phyloP scores from a whole-genome alignment of 1,284 basidiomycete species.

The Prillingera fragicola region DNA sequence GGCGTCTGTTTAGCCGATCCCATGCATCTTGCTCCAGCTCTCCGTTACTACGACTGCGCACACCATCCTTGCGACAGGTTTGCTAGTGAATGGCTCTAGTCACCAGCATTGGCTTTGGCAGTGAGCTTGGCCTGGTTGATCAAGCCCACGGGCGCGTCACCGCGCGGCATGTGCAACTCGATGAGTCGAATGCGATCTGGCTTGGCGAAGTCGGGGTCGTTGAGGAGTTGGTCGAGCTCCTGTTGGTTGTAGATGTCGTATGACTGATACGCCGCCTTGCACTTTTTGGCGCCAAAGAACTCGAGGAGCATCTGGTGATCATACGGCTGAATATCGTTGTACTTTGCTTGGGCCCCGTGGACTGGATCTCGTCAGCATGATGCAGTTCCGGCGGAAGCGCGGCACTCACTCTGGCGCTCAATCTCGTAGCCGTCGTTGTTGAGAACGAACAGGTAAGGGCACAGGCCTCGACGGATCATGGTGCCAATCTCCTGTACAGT shows the following conservation, averaged over 20 bases:
- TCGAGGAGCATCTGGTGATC: constrained; percentile 47
- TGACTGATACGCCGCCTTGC: constrained; percentile 22
- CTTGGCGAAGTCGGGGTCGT: constrained; percentile 38
- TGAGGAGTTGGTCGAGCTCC: constrained; percentile 55
- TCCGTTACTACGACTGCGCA: no score
- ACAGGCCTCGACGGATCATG: constrained; percentile 49
- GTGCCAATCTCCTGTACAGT: constrained; percentile 52
- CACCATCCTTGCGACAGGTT: no score
- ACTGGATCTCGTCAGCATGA: constrained; percentile 25
- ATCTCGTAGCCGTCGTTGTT: constrained; percentile 89
- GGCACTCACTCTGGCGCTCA: constrained; percentile 72
- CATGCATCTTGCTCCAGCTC: constrained; percentile 1
- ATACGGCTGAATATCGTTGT: constrained; percentile 50
- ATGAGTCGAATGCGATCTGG: constrained; percentile 44
- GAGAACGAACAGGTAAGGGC: constrained; percentile 56
- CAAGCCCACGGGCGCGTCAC: constrained; percentile 40
- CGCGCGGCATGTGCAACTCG: constrained; percentile 46
- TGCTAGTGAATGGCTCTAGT: background rate
- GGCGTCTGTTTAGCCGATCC: constrained; percentile 1
- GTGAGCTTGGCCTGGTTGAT: constrained; percentile 48
- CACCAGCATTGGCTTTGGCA: constrained; percentile 37
- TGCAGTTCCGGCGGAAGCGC: constrained; percentile 34
- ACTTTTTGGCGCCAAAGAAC: constrained; percentile 37
- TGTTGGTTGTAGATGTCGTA: constrained; percentile 39
- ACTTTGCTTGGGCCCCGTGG: constrained; percentile 43